Evolutionary conservation across 1,139 yeast genomes (phyloP).

Genomic region (Yamadazyma sp.): DNA sequence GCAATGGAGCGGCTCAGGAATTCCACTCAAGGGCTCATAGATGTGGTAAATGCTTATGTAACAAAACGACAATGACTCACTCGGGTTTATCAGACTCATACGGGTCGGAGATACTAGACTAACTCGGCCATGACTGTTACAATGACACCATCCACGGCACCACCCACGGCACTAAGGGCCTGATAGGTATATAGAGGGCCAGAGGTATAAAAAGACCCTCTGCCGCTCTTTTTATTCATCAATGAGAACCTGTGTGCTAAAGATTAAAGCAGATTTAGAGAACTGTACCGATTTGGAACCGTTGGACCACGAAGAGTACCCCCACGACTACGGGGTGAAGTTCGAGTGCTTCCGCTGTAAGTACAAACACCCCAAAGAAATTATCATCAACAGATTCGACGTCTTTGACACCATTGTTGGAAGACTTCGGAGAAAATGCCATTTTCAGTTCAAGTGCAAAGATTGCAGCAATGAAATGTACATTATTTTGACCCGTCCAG

Average conservation of each 20-base stretch:
- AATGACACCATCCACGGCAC: no score
- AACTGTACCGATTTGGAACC: conserved; percentile 64
- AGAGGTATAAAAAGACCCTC: background rate
- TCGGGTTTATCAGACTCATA: background rate
- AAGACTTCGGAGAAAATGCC: conserved; percentile 71
- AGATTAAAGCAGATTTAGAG: conserved; percentile 57
- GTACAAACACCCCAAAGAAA: conserved; percentile 68
- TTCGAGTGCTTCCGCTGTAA: conserved; percentile 78
- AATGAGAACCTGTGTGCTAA: conserved; percentile 25
- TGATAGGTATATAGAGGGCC: no score
- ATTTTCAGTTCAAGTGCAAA: conserved; percentile 72
- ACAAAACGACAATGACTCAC: no score
- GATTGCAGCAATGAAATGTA: conserved; percentile 39
- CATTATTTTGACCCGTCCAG: conserved; percentile 18
- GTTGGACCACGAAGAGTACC: conserved; percentile 54
- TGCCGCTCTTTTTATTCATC: background rate
- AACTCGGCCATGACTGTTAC: no score
- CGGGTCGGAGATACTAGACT: no score
- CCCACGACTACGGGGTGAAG: conserved; percentile 71
- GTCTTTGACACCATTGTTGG: conserved; percentile 52
- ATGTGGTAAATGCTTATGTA: no score
- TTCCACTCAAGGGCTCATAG: no score
- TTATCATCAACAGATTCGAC: conserved; percentile 63
- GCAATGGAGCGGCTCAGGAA: no score
- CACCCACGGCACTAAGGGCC: no score